A percentile compares a stretch with the other conserved stretches of the same genome.
Conservation (phyloP, 345 rosid genomes). For the Melastoma malabathricum region DNA sequence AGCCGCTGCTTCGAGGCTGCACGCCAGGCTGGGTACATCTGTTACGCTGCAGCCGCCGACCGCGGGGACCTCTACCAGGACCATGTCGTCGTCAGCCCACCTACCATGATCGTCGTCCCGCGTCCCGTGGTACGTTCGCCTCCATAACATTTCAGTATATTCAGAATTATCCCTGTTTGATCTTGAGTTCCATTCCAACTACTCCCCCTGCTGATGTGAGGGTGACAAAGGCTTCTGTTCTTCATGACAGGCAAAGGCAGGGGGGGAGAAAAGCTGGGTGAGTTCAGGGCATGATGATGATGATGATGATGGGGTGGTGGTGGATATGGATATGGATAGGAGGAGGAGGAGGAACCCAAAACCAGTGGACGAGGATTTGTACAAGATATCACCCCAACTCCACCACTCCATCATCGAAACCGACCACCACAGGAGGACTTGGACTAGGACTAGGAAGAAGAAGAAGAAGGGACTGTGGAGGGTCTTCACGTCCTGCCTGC, state of each 20-base stretch:
- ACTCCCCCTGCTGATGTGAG: no score
- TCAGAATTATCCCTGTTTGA: no score
- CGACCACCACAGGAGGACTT: no score
- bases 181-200: no score
- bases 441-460: not conserved
- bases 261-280: not conserved
- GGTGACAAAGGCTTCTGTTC: no score
- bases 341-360: constrained; percentile 32
- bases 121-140: constrained; percentile 24
- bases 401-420: constrained; percentile 28
- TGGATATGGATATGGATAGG: constrained; percentile 16
- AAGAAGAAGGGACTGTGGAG: constrained; percentile 57
- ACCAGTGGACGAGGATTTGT: constrained; percentile 85
- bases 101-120: constrained; percentile 87
- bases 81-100: constrained; percentile 63
- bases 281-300: not conserved
- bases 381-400: constrained; percentile 66
- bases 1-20: constrained; percentile 93
- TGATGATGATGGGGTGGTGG: constrained; percentile 11
- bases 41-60: constrained; percentile 71
- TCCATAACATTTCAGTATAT: not conserved
- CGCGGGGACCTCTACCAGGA: constrained; percentile 77
- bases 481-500: constrained; percentile 66
- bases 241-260: constrained; percentile 25
- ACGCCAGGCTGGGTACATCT: constrained; percentile 50